phyloP scores from a whole-genome alignment of 176 grass and related monocot species.

The Microstegium vimineum region DNA sequence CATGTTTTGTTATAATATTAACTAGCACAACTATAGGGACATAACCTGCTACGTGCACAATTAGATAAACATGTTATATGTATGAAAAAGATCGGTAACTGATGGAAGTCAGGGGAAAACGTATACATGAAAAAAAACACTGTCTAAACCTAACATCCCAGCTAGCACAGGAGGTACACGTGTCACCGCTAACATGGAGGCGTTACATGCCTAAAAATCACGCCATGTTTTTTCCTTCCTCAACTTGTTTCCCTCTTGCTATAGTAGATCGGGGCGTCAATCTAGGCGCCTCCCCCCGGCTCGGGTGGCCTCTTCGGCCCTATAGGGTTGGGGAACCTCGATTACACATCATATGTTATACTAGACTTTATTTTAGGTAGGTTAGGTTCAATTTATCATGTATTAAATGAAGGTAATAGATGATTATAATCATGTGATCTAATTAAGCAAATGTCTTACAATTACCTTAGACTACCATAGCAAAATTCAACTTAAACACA shows the following conservation, averaged over 20 bases:
- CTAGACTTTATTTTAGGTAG: neutral
- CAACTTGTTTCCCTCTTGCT: neutral
- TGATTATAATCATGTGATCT: neutral
- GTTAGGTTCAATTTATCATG: neutral
- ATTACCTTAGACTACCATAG: neutral
- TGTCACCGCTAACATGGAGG: no score
- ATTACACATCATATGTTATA: neutral
- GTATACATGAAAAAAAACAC: no score
- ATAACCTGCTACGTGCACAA: neutral
- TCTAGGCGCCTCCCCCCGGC: neutral
- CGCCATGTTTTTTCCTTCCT: no score
- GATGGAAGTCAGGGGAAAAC: no score
- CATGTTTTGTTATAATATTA: neutral
- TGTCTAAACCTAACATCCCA: no score
- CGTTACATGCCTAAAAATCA: no score
- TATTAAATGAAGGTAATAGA: neutral
- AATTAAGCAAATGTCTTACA: neutral
- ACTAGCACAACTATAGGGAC: neutral
- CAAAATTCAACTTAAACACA: neutral
- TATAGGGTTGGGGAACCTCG: neutral
- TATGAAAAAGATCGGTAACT: neutral
- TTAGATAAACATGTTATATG: neutral
- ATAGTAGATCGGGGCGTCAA: neutral
- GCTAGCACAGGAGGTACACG: no score
- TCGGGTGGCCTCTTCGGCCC: neutral